phyloP scores from a whole-genome alignment of 1,284 basidiomycete genomes.

The Trichosporon asahii region DNA sequence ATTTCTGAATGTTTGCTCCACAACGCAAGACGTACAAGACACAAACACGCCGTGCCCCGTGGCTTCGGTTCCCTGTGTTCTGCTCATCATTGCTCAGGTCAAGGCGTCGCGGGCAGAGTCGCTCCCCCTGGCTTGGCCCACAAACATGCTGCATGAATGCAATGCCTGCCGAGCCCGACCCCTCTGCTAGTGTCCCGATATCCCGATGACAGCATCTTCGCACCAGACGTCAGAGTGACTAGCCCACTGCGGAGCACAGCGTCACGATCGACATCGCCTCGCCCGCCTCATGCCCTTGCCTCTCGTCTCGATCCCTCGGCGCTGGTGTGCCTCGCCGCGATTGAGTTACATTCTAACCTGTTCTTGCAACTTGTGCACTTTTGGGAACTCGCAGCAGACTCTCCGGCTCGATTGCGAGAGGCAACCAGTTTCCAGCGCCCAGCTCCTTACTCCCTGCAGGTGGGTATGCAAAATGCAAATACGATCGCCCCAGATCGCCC shows the following conservation, averaged over 20 bases:
- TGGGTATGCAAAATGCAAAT: no score
- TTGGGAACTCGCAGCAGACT: neutral
- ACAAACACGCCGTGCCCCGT: neutral
- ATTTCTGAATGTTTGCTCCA: slow-evolving; percentile 1
- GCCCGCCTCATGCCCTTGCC: neutral
- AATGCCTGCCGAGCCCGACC: neutral
- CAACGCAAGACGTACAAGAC: neutral
- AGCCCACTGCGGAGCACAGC: neutral
- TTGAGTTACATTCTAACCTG: neutral
- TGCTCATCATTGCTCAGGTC: neutral
- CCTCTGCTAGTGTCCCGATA: neutral
- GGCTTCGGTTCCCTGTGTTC: neutral
- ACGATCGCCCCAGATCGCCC: neutral
- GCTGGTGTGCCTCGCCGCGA: neutral
- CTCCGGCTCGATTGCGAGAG: neutral
- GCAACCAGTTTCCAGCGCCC: no score
- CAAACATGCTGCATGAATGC: neutral
- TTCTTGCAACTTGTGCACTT: neutral
- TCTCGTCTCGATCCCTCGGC: neutral
- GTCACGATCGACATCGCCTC: slow-evolving; percentile 3
- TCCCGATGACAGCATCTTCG: neutral
- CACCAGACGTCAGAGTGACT: neutral
- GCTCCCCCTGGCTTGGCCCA: neutral
- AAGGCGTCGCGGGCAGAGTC: neutral
- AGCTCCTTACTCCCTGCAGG: neutral